Evolutionary conservation across 192 early-diverging fungal species (phyloP), one percentile per base, ranked within the genome.

Genomic region (Backusella psychrophila): DNA sequence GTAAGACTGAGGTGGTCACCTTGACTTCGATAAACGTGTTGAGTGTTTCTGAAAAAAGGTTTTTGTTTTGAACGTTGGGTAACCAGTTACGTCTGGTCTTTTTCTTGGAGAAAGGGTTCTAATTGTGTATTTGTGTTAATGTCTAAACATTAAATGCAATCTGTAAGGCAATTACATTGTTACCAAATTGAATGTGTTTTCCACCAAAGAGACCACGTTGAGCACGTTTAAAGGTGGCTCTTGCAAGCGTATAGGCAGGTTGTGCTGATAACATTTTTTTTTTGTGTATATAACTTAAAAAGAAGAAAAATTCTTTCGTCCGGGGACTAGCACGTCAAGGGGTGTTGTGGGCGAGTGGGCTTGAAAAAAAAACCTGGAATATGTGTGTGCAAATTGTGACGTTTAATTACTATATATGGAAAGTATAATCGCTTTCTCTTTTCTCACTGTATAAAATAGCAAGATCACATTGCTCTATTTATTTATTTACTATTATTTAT

Each of bases 81-180:
- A 91, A 74, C 92, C 92, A 95, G 33, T 84, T 88, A 38, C 94
- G 91, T 76, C 91, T 88, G 38, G 92, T 93, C 74, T 92, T 93
- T 80, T 90, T 89, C 74, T 91, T 86, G 41, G 90, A 91, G 66
- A 87, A 86, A 4, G 88, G 86, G 29, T 82, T 82, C 83, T 85
- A 66, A 38, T 19, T 31, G 39, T 4, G 23, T 19, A 29, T 33
- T 33, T 38, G 44, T 23, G 33, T 36, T 34, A 53, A 33, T 4
- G 42, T 44, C 42, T 17, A 33, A 44, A 17, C 42, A 17, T 44
- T 4, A 15, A 39, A 39, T 2, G 11, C 33, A 39, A 44, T 17
- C 15, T 17, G 42, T 44, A 19, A 44, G 42, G 42, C 14, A 69
- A 42, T 77, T 80, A 90, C 85, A 72, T 86, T 83, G 82, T 90